Percentiles rank a stretch among this genome's conserved stretches.
These are phyloP conservation scores for Cardamine chenopodiifolia DNA, from an alignment of 345 rosid genomes.

Conservation along the genomic window DNA sequence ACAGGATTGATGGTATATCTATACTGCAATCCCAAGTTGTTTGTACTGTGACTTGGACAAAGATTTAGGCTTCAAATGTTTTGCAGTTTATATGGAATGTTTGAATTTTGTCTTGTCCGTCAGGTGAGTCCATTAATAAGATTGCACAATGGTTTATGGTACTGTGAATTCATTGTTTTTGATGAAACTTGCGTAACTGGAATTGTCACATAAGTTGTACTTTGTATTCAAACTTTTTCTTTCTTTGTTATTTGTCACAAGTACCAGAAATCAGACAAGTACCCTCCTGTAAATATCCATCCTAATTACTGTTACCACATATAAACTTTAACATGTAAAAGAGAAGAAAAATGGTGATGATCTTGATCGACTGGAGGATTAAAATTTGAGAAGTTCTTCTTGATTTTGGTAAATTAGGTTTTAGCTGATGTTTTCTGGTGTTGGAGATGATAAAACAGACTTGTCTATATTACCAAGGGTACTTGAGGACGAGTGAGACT, in stretches of 20 bases:
- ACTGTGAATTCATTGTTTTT: not conserved
- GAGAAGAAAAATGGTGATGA: slow-evolving; percentile 11
- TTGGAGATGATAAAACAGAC: slow-evolving; percentile 24
- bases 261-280: slow-evolving; percentile 13
- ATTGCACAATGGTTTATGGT: not conserved
- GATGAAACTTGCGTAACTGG: not conserved
- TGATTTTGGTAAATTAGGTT: not conserved
- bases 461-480: slow-evolving; percentile 19
- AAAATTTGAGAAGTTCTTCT: slow-evolving; percentile 10
- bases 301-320: slow-evolving; percentile 19
- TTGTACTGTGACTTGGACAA: slow-evolving; percentile 5
- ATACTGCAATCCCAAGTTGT: not conserved
- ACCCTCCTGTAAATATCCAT: slow-evolving; percentile 6
- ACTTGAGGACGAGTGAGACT: slow-evolving; percentile 40
- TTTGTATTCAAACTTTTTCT: not conserved
- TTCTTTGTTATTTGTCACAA: slow-evolving; percentile 15
- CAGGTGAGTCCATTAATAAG: slow-evolving; percentile 10
- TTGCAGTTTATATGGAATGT: slow-evolving; percentile 13
- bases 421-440: slow-evolving; percentile 34
- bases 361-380: not conserved
- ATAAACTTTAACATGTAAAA: slow-evolving; percentile 20
- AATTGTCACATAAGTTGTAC: not conserved
- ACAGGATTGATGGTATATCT: not conserved
- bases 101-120: not conserved
- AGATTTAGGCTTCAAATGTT: slow-evolving; percentile 4